Base-by-base conservation (phyloP, 1,284 basidiomycete genomes). In the Ganoderma resinaceum region DNA sequence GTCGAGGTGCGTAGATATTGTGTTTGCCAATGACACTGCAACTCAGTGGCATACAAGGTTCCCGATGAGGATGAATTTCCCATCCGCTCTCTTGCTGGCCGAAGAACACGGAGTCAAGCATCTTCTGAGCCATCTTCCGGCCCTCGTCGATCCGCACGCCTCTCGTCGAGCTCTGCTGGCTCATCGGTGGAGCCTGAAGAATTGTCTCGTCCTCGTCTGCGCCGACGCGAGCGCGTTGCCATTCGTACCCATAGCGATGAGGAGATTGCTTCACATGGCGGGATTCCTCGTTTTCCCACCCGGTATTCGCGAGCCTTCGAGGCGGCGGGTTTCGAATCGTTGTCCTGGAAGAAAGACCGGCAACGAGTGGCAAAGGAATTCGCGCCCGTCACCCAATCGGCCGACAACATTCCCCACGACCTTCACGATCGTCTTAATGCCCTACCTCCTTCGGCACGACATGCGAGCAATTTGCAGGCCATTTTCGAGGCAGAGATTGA, bases 361-460 rank as follows among this genome's bases (percentile, higher is more conserved):
- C 65, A 58, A 9, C 67, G 61, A 29, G 63, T 76, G 52, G 73
- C 71, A 49, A 68, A 43, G 37, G 76, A 78, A 42, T 76, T 74
- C 61, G 75, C 72, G 3, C 68, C 74, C 11, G 23, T 70, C 43
- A 66, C 70, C 26, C 60, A 70, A 59, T 66, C 70, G n/a, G 76
- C 79, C 18, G 71, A 74, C 62, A 76, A 81, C 49, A 75, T 81
- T 14, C 78, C 79, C 12, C 77, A 78, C 63, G 71, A 76, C 26
- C 63, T 81, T 3, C 76, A 78, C 58, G 80, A 81, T 64, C 72
- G 73, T 4, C 70, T 81, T 65, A 81, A 80, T 63, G 64, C 74
- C 0, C 61, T 80, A 35, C 46, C 61, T 16, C 63, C 66, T 0
- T 31, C 53, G 1, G 67, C 72, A 23, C 70, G 76, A 16, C 74